These are phyloP conservation scores for Coemansia guatemalensis DNA, from an alignment of 192 early-diverging fungal species.

Conservation along the genomic window DNA sequence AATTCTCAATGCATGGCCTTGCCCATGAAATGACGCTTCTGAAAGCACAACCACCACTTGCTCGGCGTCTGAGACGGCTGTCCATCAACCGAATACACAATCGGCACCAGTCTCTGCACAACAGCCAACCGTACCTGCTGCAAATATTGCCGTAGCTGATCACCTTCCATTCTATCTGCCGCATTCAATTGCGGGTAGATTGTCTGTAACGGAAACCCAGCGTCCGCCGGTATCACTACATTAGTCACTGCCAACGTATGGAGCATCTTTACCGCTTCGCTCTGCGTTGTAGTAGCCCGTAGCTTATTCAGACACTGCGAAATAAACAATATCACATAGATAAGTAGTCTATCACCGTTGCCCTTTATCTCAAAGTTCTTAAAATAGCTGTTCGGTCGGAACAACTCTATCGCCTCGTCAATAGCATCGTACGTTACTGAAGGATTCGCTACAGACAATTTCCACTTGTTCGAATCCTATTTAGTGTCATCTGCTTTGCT, in stretches of 20 bases:
- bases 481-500: too few species aligned
- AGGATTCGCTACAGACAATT: slow-evolving; percentile 54
- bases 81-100: slow-evolving; percentile 71
- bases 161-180: slow-evolving; percentile 74
- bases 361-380: slow-evolving; percentile 99
- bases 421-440: slow-evolving; percentile 76
- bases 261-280: slow-evolving; percentile 79
- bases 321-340: slow-evolving; percentile 93
- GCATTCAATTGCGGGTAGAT: slow-evolving; percentile 63
- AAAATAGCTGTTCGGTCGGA: slow-evolving; percentile 96
- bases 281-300: slow-evolving; percentile 57
- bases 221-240: slow-evolving; percentile 93
- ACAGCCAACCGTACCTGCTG: slow-evolving; percentile 89
- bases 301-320: slow-evolving; percentile 78
- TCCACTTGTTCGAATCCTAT: too few species aligned
- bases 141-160: slow-evolving; percentile 85
- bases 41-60: slow-evolving; percentile 99
- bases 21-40: slow-evolving; percentile 99
- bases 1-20: slow-evolving; percentile 60
- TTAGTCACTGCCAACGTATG: slow-evolving; percentile 84
- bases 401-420: slow-evolving; percentile 92
- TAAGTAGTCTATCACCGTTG: slow-evolving; percentile 85
- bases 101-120: slow-evolving; percentile 68
- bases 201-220: slow-evolving; percentile 87
- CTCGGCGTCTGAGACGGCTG: slow-evolving; percentile 60